These are phyloP conservation scores for Escovopsis weberi DNA, from an alignment of 2,329 filamentous ascomycete genomes.

Conservation along the genomic window DNA sequence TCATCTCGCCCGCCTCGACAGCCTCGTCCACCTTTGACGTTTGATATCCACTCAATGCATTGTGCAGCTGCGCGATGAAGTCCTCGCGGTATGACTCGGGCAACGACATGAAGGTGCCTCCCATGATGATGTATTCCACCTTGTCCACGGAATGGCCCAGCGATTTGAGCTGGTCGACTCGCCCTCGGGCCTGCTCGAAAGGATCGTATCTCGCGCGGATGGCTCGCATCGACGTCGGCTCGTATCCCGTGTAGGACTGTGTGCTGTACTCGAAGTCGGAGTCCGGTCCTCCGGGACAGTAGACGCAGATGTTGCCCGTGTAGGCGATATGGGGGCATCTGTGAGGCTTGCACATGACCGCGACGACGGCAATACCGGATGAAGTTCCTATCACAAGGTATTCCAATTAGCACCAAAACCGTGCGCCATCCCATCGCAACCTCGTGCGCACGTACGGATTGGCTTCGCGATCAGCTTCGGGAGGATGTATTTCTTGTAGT, in stretches of 20 bases:
- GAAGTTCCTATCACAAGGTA: slow-evolving; percentile 52
- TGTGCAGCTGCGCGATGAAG: slow-evolving; percentile 92
- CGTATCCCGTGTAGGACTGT: slow-evolving; percentile 96
- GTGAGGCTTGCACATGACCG: slow-evolving; percentile 99
- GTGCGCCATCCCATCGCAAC: background rate
- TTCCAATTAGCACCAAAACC: background rate
- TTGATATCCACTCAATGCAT: slow-evolving; percentile 90
- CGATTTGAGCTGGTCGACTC: slow-evolving; percentile 92
- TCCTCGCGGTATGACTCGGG: slow-evolving; percentile 77
- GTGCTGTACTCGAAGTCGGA: slow-evolving; percentile 99
- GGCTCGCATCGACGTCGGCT: slow-evolving; percentile 95
- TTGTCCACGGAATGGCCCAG: slow-evolving; percentile 96
- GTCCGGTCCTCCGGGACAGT: slow-evolving; percentile 93
- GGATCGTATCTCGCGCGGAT: slow-evolving; percentile 95
- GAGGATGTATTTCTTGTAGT: slow-evolving; percentile 98
- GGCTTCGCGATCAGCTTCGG: slow-evolving; percentile 95
- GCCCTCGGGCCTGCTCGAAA: slow-evolving; percentile 89
- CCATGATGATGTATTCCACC: slow-evolving; percentile 99
- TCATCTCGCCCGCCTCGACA: slow-evolving; percentile 88
- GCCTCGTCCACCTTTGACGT: slow-evolving; percentile 91
- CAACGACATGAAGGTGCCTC: slow-evolving; percentile 96
- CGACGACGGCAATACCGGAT: slow-evolving; percentile 92
- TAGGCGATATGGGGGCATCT: slow-evolving; percentile 96
- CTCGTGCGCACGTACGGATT: slow-evolving; percentile 46
- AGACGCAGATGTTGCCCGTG: slow-evolving; percentile 97